phyloP scores from a whole-genome alignment of 2,329 filamentous ascomycete species.

The Camptophora hylomeconis region DNA sequence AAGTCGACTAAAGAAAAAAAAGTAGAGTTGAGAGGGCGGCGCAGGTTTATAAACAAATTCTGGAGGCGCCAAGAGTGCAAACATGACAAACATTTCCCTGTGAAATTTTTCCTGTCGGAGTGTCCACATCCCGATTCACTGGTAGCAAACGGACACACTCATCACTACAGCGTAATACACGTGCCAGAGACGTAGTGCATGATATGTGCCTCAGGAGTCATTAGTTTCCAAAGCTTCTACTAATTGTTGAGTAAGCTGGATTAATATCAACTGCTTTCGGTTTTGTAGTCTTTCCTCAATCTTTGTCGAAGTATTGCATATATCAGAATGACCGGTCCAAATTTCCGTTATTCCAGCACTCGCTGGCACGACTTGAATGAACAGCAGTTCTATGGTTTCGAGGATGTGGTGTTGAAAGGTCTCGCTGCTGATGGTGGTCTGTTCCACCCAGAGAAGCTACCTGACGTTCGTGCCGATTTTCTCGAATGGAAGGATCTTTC shows the following conservation, averaged over 20 bases:
- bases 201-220: too few species aligned
- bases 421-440: conserved; percentile 77
- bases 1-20: conserved; percentile 30
- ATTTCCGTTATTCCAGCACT: conserved; percentile 9
- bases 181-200: too few species aligned
- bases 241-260: too few species aligned
- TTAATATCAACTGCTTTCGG: not conserved
- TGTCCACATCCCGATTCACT: too few species aligned
- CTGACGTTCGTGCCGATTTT: conserved; percentile 50
- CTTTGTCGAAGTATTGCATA: too few species aligned
- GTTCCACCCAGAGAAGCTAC: conserved; percentile 77
- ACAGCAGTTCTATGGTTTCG: conserved; percentile 60
- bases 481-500: conserved; percentile 64
- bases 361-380: conserved; percentile 9
- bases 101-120: too few species aligned
- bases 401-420: conserved; percentile 80
- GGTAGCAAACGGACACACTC: too few species aligned
- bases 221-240: too few species aligned
- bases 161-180: too few species aligned
- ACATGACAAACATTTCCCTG: conserved; percentile 2
- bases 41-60: too few species aligned
- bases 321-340: too few species aligned
- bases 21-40: conserved; percentile 17
- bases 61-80: too few species aligned
- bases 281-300: conserved; percentile 1